phyloP scores from a whole-genome alignment of 352 stramenopile species.

The Pythium dissotocum region DNA sequence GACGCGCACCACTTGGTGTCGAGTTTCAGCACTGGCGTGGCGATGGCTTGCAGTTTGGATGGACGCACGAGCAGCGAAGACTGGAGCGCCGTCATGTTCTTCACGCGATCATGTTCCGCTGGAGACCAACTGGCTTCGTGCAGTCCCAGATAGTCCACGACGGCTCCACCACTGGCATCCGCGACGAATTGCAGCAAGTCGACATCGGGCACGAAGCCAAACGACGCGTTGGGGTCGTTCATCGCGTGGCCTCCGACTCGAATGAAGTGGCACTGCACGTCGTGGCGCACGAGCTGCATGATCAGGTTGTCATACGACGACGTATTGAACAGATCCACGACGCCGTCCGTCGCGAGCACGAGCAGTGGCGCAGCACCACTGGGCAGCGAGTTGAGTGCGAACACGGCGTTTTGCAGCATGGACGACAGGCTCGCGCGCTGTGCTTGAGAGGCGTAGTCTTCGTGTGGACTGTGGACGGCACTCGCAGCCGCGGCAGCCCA shows the following conservation, averaged over 20 bases:
- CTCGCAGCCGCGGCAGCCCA: constrained; percentile 41
- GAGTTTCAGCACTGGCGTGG: constrained; percentile 62
- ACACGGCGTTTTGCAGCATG: constrained; percentile 85
- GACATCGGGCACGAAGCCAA: constrained; percentile 84
- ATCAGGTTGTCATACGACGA: constrained; percentile 86
- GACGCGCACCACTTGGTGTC: constrained; percentile 70
- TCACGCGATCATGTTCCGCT: constrained; percentile 13
- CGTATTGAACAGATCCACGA: constrained; percentile 75
- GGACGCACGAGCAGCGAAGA: constrained; percentile 58
- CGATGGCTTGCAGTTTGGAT: constrained; percentile 72
- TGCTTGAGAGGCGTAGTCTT: neutral
- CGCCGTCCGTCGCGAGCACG: constrained; percentile 83
- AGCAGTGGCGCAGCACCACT: constrained; percentile 73
- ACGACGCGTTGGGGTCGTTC: constrained; percentile 66
- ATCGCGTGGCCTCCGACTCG: constrained; percentile 51
- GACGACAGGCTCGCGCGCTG: constrained; percentile 60
- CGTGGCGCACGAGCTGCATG: constrained; percentile 88
- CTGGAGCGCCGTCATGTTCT: constrained; percentile 63
- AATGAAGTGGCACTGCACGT: constrained; percentile 87
- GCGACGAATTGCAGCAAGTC: constrained; percentile 80
- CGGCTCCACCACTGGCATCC: constrained; percentile 59
- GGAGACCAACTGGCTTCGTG: constrained; percentile 38
- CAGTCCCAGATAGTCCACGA: constrained; percentile 67
- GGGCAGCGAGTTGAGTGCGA: constrained; percentile 85
- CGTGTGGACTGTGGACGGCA: constrained; percentile 29